Conservation (phyloP, 2,329 filamentous ascomycete genomes). For the Penicillium hesseltinei region DNA sequence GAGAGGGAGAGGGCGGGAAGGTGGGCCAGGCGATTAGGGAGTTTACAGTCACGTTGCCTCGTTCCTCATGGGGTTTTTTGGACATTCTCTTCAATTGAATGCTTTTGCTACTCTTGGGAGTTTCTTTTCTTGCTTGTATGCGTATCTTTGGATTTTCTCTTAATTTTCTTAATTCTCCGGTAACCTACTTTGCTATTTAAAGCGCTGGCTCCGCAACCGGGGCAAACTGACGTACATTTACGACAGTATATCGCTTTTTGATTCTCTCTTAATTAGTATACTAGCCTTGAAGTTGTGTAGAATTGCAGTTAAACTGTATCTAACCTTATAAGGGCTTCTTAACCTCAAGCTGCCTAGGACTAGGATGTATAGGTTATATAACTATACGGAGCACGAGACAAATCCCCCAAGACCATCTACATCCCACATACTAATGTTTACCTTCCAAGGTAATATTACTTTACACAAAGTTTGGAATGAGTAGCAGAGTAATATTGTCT, state of each 20-base stretch:
- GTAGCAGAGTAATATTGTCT: not conserved
- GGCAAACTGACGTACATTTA: slow-evolving; percentile 22
- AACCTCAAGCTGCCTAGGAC: not conserved
- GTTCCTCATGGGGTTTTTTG: not conserved
- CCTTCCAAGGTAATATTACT: too few species aligned
- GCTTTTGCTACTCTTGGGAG: not conserved
- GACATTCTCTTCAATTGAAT: not conserved
- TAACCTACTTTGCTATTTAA: not conserved
- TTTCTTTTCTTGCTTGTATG: not conserved
- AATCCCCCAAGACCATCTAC: too few species aligned
- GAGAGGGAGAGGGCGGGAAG: slow-evolving; percentile 20
- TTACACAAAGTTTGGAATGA: not conserved
- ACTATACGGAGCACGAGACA: not conserved
- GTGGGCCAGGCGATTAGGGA: slow-evolving; percentile 26
- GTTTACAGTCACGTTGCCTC: slow-evolving; percentile 28
- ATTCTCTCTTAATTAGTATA: not conserved
- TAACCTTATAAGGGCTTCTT: too few species aligned
- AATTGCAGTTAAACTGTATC: not conserved
- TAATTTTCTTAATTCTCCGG: not conserved
- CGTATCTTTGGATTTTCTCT: not conserved
- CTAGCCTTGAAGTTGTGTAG: not conserved
- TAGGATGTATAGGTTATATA: not conserved
- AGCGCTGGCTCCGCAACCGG: slow-evolving; percentile 14
- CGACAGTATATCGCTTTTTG: not conserved
- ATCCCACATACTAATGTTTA: too few species aligned